These are phyloP conservation scores for Knufia fluminis DNA, from an alignment of 2,329 filamentous ascomycete genomes.

Conservation along the genomic window DNA sequence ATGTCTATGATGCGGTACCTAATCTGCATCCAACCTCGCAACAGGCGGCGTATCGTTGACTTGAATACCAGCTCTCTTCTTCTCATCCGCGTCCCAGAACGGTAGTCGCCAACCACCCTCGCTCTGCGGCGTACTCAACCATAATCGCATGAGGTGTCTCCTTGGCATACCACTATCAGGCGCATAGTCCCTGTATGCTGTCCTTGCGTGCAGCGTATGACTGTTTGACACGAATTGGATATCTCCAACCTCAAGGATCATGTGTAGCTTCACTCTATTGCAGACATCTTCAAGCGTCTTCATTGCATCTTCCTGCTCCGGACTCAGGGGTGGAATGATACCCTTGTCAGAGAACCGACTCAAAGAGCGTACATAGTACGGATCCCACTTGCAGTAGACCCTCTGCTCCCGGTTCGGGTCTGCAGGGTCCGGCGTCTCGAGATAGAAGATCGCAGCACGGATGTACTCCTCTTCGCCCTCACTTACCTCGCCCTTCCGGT, in stretches of 20 bases:
- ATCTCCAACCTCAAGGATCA: constrained; percentile 77
- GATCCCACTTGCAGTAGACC: constrained; percentile 81
- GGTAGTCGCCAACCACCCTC: constrained; percentile 82
- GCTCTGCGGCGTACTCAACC: constrained; percentile 70
- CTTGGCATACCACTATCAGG: constrained; percentile 41
- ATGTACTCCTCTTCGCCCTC: constrained; percentile 67
- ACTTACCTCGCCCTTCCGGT: constrained; percentile 76
- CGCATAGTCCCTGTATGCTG: constrained; percentile 64
- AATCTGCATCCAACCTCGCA: constrained; percentile 70
- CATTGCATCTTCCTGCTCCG: constrained; percentile 59
- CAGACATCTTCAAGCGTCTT: constrained; percentile 67
- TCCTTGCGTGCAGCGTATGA: constrained; percentile 72
- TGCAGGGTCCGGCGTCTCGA: constrained; percentile 49
- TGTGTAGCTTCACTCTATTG: constrained; percentile 64
- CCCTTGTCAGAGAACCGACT: constrained; percentile 64
- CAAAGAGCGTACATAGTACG: constrained; percentile 74
- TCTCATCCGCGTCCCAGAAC: constrained; percentile 70
- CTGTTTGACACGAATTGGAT: constrained; percentile 79
- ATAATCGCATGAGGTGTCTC: constrained; percentile 72
- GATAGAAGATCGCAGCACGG: constrained; percentile 62
- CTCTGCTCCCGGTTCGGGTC: constrained; percentile 43
- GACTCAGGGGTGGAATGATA: constrained; percentile 61
- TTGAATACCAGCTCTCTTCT: constrained; percentile 83
- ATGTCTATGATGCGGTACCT: neutral
- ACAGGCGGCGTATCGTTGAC: constrained; percentile 70